A percentile compares a stretch with the other conserved stretches of the same genome.
These are phyloP conservation scores for Trichoderma aggressivum DNA, from an alignment of 2,329 filamentous ascomycete species.

Conservation along the genomic window DNA sequence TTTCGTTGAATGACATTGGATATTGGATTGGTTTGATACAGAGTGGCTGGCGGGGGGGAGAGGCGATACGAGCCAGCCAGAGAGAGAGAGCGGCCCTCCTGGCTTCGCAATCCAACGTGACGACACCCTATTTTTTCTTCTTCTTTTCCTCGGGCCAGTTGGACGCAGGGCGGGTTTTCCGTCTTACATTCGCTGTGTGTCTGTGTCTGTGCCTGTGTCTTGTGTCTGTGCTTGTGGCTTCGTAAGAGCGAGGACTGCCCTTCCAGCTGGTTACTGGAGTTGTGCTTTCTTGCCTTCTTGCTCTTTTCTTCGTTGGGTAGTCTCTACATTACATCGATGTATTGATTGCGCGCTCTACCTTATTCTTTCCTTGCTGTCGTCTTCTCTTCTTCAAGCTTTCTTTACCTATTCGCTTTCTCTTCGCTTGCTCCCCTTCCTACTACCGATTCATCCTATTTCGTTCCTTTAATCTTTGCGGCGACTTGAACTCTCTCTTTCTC, in stretches of 20 bases:
- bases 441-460: not conserved
- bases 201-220: not conserved
- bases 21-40: constrained; percentile 1
- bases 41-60: not conserved
- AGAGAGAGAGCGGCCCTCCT: not conserved
- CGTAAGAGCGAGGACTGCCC: constrained; percentile 2
- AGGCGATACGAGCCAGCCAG: not conserved
- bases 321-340: not conserved
- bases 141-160: too few relatives aligned
- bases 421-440: not conserved
- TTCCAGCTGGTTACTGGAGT: constrained; percentile 15
- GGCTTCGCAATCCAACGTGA: not conserved
- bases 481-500: not conserved
- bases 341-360: not conserved
- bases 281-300: not conserved
- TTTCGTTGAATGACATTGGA: not conserved
- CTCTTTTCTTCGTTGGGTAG: too few relatives aligned
- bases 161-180: constrained; percentile 1
- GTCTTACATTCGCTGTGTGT: not conserved
- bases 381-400: not conserved
- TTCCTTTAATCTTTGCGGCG: constrained; percentile 7
- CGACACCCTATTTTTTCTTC: not conserved
- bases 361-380: not conserved
- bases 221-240: not conserved
- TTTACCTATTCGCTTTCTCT: not conserved